Percentiles rank a stretch among this genome's conserved stretches.
Evolutionary conservation across 1,284 basidiomycete species (phyloP).

Genomic region (Ceratobasidium theobromae): DNA sequence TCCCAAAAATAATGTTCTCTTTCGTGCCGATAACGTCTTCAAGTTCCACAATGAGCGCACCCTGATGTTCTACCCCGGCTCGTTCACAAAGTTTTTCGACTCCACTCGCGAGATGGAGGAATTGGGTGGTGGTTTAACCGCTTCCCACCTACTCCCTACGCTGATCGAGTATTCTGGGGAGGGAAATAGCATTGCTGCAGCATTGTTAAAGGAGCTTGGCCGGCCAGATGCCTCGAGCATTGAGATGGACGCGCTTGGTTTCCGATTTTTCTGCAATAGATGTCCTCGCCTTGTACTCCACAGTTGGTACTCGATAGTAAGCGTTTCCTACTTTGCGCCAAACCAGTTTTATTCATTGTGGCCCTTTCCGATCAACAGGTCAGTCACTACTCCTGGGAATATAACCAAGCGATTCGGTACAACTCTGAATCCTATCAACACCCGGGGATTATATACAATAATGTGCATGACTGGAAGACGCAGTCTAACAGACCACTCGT

Average conservation of each 20-base stretch:
- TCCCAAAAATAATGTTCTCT: slow-evolving; percentile 13
- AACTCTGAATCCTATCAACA: neutral
- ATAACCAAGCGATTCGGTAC: slow-evolving; percentile 1
- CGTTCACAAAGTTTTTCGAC: neutral
- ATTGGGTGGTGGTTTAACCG: neutral
- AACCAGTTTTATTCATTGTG: no score
- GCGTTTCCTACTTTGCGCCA: neutral
- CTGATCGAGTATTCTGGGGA: neutral
- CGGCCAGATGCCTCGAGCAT: slow-evolving; percentile 15
- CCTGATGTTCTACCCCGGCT: neutral
- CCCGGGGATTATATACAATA: slow-evolving; percentile 7
- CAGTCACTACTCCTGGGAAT: slow-evolving; percentile 6
- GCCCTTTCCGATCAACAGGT: slow-evolving; percentile 1
- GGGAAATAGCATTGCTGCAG: slow-evolving; percentile 3
- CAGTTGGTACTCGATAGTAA: slow-evolving; percentile 21
- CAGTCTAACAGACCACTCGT: slow-evolving; percentile 2
- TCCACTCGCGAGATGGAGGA: neutral
- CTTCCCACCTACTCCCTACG: neutral
- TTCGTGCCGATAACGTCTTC: slow-evolving; percentile 28
- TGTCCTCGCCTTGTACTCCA: slow-evolving; percentile 1
- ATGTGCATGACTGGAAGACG: slow-evolving; percentile 1
- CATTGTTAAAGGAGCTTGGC: slow-evolving; percentile 6
- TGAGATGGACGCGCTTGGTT: slow-evolving; percentile 21
- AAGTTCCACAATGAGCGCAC: neutral
- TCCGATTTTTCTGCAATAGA: slow-evolving; percentile 11